Conservation (phyloP, 371 early-diverging fungal species). For the Rhizoclosmatium hyalinum region DNA sequence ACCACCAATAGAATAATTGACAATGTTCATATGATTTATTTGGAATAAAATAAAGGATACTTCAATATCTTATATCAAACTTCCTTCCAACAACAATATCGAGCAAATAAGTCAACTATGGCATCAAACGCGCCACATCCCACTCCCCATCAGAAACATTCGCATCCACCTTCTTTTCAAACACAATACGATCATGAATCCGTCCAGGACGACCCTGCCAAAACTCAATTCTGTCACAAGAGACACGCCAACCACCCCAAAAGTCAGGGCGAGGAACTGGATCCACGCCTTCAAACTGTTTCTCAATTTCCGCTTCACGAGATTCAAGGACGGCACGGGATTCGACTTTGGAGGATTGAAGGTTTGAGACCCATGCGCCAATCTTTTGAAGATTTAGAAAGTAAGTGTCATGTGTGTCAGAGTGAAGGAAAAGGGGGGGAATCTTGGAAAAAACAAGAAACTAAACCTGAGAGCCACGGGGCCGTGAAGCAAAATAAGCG, state of each 20-base stretch:
- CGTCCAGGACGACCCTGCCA: constrained; percentile 56
- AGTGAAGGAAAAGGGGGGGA: not conserved
- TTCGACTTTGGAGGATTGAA: constrained; percentile 40
- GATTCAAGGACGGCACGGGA: constrained; percentile 42
- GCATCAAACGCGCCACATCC: constrained; percentile 17
- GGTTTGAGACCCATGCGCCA: constrained; percentile 53
- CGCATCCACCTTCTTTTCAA: constrained; percentile 7
- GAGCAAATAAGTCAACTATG: not conserved
- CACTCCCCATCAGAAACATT: not conserved
- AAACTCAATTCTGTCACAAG: constrained; percentile 54
- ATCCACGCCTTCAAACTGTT: constrained; percentile 36
- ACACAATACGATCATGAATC: constrained; percentile 52
- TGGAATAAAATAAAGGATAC: no score
- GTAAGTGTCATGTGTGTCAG: not conserved
- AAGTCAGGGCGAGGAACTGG: constrained; percentile 44
- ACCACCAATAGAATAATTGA: no score
- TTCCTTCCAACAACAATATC: no score
- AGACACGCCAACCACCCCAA: constrained; percentile 57
- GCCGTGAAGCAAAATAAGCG: constrained; percentile 53
- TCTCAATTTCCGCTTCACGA: constrained; percentile 27
- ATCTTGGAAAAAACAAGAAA: not conserved
- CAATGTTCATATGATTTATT: no score
- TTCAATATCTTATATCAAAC: no score
- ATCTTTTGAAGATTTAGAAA: constrained; percentile 20
- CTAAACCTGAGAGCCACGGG: constrained; percentile 38